A percentile compares a stretch with the other conserved stretches of the same genome.
These are phyloP conservation scores for Cytospora schulzeri DNA, from an alignment of 2,329 filamentous ascomycete species.

Conservation along the genomic window DNA sequence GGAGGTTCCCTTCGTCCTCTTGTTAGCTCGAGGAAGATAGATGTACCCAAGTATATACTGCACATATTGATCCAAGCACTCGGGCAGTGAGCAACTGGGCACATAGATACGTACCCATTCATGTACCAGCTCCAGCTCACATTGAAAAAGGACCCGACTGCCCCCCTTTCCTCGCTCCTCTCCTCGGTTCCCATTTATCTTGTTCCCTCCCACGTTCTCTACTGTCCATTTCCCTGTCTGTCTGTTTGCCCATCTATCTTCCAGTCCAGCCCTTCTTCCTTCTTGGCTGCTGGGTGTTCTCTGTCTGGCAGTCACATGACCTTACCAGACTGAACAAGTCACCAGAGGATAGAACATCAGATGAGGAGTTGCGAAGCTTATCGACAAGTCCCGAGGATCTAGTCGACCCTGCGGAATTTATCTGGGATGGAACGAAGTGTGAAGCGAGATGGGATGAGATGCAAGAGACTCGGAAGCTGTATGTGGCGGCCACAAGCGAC, in stretches of 20 bases:
- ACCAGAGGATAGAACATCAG: neutral
- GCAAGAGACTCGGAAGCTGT: neutral
- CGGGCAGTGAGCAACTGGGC: no score
- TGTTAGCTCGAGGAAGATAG: neutral
- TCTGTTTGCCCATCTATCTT: conserved; percentile 19
- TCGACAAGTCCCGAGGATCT: neutral
- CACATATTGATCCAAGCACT: neutral
- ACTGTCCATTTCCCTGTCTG: conserved; percentile 27
- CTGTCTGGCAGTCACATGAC: conserved; percentile 3
- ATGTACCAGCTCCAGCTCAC: conserved; percentile 9
- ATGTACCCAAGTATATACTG: neutral
- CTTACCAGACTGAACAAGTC: neutral
- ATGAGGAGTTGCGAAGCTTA: neutral
- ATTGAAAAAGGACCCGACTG: conserved; percentile 34
- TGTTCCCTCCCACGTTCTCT: conserved; percentile 32
- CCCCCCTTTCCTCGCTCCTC: conserved; percentile 37
- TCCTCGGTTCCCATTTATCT: conserved; percentile 25
- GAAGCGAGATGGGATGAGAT: neutral
- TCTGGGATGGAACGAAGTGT: neutral
- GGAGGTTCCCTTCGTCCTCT: neutral
- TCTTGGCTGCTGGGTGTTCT: conserved; percentile 14
- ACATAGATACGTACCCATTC: neutral
- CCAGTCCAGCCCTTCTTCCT: neutral
- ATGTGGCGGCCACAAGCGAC: neutral
- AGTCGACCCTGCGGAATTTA: neutral